Evolutionary conservation across 192 early-diverging fungal genomes (phyloP).

Genomic region (Spinellus fusiger): DNA sequence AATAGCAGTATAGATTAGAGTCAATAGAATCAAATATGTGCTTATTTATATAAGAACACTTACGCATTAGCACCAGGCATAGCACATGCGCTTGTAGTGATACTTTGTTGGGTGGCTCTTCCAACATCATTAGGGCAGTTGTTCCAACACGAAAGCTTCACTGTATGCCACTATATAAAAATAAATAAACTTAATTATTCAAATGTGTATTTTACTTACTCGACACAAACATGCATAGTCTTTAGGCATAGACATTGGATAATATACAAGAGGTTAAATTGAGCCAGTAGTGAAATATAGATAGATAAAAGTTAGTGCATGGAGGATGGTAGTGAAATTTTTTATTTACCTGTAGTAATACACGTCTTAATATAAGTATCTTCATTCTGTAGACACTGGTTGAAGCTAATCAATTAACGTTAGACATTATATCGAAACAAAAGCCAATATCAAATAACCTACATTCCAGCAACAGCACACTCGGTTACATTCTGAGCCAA

Average conservation of each 20-base stretch:
- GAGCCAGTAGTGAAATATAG: background rate
- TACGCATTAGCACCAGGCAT: constrained; percentile 25
- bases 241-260: background rate
- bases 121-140: constrained; percentile 18
- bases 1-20: background rate
- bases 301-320: no score
- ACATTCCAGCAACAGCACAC: background rate
- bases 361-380: constrained; percentile 17
- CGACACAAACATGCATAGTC: constrained; percentile 16
- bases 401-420: background rate
- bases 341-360: constrained; percentile 2
- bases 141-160: constrained; percentile 15
- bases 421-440: background rate
- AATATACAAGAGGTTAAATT: background rate
- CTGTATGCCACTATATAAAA: constrained; percentile 16
- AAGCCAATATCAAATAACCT: background rate
- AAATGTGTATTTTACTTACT: constrained; percentile 3
- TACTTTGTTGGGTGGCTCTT: constrained; percentile 4
- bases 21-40: no score
- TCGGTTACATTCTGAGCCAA: background rate
- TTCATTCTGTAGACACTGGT: constrained; percentile 12
- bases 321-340: background rate
- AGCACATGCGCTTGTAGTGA: constrained; percentile 4
- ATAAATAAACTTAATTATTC: constrained; percentile 2
- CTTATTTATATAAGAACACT: background rate